Percentiles rank a stretch among this genome's conserved stretches.
Evolutionary conservation across 2,329 filamentous ascomycete species (phyloP).

Genomic region (Exophiala sideris): DNA sequence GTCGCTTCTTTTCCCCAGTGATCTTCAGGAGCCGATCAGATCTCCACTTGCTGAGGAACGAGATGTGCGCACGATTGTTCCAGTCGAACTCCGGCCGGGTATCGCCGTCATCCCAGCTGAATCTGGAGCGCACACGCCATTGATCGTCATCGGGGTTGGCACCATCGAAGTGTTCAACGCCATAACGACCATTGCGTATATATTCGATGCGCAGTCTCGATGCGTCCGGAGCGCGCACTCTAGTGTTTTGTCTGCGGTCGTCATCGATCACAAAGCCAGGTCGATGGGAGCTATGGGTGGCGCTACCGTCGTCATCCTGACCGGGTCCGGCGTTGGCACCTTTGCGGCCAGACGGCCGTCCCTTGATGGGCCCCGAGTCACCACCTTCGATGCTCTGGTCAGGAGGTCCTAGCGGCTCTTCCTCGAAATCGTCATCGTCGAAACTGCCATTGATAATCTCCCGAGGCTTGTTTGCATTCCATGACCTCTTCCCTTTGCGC

Average conservation of each 20-base stretch:
- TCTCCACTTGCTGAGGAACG: conserved; percentile 14
- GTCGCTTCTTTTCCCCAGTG: not conserved
- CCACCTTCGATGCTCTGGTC: not conserved
- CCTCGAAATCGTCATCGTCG: not conserved
- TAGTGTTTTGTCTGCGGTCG: not conserved
- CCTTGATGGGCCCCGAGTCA: not conserved
- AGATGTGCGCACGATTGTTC: conserved; percentile 8
- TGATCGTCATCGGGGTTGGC: not conserved
- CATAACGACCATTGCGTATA: conserved; percentile 13
- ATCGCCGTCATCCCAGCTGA: not conserved
- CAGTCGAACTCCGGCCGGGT: conserved; percentile 17
- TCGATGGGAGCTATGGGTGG: not conserved
- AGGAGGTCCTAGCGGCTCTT: not conserved
- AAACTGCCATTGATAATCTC: not conserved
- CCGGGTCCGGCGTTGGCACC: not conserved
- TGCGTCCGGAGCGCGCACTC: not conserved
- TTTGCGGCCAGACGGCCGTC: no score
- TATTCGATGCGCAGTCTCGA: conserved; percentile 16
- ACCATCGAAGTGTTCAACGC: not conserved
- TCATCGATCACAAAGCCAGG: conserved; percentile 4
- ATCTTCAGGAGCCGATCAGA: not conserved
- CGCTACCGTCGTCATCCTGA: not conserved
- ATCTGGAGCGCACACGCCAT: not conserved
- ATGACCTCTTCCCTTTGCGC: not conserved
- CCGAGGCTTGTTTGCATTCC: not conserved